Percentiles rank a stretch among this genome's conserved stretches.
Conservation (phyloP, 2,329 filamentous ascomycete genomes). For the Orbilia javanica region DNA sequence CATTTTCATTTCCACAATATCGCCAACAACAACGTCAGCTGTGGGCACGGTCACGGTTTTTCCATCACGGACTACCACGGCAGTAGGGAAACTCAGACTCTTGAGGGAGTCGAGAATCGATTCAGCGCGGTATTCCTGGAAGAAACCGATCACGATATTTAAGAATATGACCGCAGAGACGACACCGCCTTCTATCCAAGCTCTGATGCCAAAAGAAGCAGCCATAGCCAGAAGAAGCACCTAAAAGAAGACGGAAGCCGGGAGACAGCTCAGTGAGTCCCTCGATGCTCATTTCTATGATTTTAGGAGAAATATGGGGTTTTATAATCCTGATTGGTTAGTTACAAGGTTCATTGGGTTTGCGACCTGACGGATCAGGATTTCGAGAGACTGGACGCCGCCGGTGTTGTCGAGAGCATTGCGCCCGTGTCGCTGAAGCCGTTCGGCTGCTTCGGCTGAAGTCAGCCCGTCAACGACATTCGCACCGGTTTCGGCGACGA, state of each 20-base stretch:
- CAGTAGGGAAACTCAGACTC: conserved; percentile 69
- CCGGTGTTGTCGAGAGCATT: conserved; percentile 79
- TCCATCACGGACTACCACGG: conserved; percentile 69
- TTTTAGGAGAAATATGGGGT: neutral
- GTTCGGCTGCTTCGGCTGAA: conserved; percentile 72
- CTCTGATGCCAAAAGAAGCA: conserved; percentile 72
- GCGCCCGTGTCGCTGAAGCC: conserved; percentile 73
- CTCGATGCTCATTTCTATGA: conserved; percentile 8
- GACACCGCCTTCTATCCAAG: conserved; percentile 74
- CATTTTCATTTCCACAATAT: conserved; percentile 71
- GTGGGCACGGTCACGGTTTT: conserved; percentile 69
- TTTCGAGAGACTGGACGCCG: conserved; percentile 76
- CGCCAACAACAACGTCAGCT: conserved; percentile 72
- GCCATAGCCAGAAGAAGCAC: conserved; percentile 72
- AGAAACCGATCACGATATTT: conserved; percentile 72
- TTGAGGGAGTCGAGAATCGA: conserved; percentile 71
- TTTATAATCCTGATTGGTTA: conserved; percentile 18
- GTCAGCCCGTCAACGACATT: conserved; percentile 77
- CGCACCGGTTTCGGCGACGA: conserved; percentile 69
- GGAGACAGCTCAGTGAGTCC: conserved; percentile 24
- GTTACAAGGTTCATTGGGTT: conserved; percentile 78
- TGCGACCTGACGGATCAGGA: conserved; percentile 77
- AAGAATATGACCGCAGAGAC: conserved; percentile 72
- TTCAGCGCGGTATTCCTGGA: conserved; percentile 70
- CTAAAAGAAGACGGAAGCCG: conserved; percentile 59